Evolutionary conservation across 2,329 filamentous ascomycete genomes (phyloP), one percentile per base, ranked within the genome.

Genomic region (Arthrobotrys conoides): DNA sequence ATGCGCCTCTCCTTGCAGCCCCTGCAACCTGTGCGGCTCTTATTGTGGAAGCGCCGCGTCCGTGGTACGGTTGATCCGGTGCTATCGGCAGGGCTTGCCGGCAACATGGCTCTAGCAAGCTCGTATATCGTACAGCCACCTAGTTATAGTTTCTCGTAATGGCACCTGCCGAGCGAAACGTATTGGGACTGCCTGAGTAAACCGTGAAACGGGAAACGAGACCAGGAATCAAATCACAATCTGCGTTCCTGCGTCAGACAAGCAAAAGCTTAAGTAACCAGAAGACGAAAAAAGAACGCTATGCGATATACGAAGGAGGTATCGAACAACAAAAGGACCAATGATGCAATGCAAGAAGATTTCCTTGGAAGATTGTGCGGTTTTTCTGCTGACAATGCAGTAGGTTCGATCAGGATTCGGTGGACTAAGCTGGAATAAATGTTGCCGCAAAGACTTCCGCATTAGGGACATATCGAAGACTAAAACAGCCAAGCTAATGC

Each of bases 21-120:
- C 49, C 49, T 77, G 67, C 73, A 77, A 33, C 73, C 73, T 16
- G 41, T 36, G 51, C 73, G 73, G 63, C 73, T 77, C 67, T 77
- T 77, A 38, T 77, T 77, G 24, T 77, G 73, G 61, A 77, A 77
- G 10, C 73, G 73, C 20, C 73, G 73, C 4, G 73, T 67, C 41
- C 67, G 59, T 16, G 57, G 57, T 44, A 61, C 36, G 20, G 49
- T 27, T 20, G 36, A 46, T 36, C 36, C 36, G 49, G 49, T 59
- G 24, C 46, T 73, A 22, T 30, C 59, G n/a, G 70, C 61, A 24
- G 49, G 61, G 49, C 44, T 44, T 24, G 33, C 49, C 33, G 48
- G 59, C 27, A 38, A 44, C 69, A 72, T 72, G 18, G 30, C n/a
- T 61, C 57, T n/a, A 18, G 30, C 9, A 20, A 1, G 2, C 57